Evolutionary conservation across 805 yeast species (phyloP), one percentile per base, ranked within the genome.

Genomic region (Wickerhamomyces hampshirensis): DNA sequence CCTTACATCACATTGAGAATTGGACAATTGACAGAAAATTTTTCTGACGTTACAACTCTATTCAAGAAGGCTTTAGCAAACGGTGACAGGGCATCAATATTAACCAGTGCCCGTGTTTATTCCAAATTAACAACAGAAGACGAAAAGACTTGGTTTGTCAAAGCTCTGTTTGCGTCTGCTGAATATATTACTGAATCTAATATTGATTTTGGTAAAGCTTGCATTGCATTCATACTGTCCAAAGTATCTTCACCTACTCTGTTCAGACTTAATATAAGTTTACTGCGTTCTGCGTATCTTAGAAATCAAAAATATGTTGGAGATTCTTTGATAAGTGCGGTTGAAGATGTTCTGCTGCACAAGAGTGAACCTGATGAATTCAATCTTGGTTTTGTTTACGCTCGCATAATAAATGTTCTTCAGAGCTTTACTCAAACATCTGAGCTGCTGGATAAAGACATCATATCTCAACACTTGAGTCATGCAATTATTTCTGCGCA

Each of bases 111-210:
- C 10, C 73, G 73, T 39, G 67, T 78, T 5, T 69, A 68, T 44
- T 58, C 73, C 13, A 81, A 81, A 44, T 57, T 80, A 26, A 28
- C 58, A 0, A 44, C 69, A 3, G 59, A 53, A 1, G 62, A 55
- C 6, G 84, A 78, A 41, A 71, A 65, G 31, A 37, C 45, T 8
- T 80, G 84, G 86, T 73, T 68, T 42, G 56, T 69, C 7, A 55
- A 63, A 31, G 71, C 82, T 1, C 53, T 80, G 28, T 47, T 44
- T 10, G 50, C 69, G 0, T 40, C 68, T 4, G 44, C 66, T 5
- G 29, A 38, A 2, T 31, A 43, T 27, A 35, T 59, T 8, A 28
- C 39, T 4, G 50, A 53, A 3, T 21, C 46, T 11, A 48, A 50
- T 15, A 26, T 23, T 0, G 48, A 42, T 0, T 44, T 57, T 29